Evolutionary conservation across 108 stramenopile species (phyloP).

Genomic region (Skeletonema marinoi): DNA sequence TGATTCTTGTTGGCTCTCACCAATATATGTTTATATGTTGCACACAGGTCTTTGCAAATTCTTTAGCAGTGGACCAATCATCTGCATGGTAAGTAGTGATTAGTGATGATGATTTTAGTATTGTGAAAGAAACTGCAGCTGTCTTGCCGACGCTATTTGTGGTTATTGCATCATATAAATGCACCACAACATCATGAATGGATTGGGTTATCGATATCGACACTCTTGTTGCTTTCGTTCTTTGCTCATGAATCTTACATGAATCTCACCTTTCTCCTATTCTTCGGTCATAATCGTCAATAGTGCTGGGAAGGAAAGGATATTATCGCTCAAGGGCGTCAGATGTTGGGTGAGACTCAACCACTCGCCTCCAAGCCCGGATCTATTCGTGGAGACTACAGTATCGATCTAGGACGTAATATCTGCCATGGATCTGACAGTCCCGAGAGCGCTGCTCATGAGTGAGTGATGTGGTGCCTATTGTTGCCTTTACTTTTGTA

Average conservation of each 20-base stretch:
- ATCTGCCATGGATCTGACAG: conserved; percentile 77
- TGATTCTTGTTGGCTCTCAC: background rate
- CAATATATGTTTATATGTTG: no score
- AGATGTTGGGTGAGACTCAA: conserved; percentile 90
- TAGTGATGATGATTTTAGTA: background rate
- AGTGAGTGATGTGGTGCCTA: conserved; percentile 11
- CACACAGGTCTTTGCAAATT: conserved; percentile 75
- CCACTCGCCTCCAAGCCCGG: conserved; percentile 86
- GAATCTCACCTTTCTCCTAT: background rate
- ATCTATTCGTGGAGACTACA: conserved; percentile 82
- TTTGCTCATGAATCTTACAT: background rate
- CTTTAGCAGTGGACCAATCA: conserved; percentile 93
- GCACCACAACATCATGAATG: no score
- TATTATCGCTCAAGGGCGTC: conserved; percentile 83
- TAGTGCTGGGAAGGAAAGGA: conserved; percentile 80
- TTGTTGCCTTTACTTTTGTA: background rate
- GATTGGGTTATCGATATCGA: no score
- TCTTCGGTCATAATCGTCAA: background rate
- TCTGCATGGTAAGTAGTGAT: conserved; percentile 79
- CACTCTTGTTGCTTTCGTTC: background rate
- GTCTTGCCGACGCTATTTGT: no score
- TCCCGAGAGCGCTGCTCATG: conserved; percentile 77
- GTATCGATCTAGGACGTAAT: conserved; percentile 81
- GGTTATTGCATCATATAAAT: no score
- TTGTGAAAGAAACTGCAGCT: no score